These are phyloP conservation scores for Diplodia mutila DNA, from an alignment of 2,329 filamentous ascomycete species.

Conservation along the genomic window DNA sequence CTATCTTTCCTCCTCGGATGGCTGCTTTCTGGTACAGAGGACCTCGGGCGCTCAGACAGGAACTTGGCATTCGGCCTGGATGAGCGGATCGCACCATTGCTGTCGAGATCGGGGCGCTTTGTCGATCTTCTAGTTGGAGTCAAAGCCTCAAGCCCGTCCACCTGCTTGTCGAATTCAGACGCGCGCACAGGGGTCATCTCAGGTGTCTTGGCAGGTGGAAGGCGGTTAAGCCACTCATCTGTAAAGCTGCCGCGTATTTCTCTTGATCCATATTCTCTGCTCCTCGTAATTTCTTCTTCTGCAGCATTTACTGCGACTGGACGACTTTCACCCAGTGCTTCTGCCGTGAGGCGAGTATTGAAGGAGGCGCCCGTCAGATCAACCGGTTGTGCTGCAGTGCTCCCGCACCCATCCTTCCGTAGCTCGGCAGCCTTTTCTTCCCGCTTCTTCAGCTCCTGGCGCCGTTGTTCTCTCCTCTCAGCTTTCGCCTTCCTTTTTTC, in stretches of 20 bases:
- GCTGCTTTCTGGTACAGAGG: neutral
- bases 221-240: constrained; percentile 14
- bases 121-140: neutral
- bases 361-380: neutral
- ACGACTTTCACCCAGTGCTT: neutral
- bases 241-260: constrained; percentile 20
- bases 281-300: neutral
- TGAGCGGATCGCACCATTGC: neutral
- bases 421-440: constrained; percentile 6
- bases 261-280: constrained; percentile 4
- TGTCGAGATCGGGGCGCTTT: neutral
- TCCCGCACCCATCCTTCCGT: constrained; percentile 12
- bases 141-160: neutral
- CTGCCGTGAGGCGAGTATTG: neutral
- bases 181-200: neutral
- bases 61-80: neutral
- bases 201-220: constrained; percentile 1
- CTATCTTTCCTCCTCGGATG: neutral
- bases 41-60: neutral
- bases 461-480: constrained; percentile 11
- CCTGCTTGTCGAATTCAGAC: neutral
- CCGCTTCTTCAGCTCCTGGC: neutral
- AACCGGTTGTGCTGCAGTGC: neutral
- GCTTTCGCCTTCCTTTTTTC: neutral
- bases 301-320: neutral